Evolutionary conservation across 345 rosid genomes (phyloP).

Genomic region (Toxicodendron radicans): DNA sequence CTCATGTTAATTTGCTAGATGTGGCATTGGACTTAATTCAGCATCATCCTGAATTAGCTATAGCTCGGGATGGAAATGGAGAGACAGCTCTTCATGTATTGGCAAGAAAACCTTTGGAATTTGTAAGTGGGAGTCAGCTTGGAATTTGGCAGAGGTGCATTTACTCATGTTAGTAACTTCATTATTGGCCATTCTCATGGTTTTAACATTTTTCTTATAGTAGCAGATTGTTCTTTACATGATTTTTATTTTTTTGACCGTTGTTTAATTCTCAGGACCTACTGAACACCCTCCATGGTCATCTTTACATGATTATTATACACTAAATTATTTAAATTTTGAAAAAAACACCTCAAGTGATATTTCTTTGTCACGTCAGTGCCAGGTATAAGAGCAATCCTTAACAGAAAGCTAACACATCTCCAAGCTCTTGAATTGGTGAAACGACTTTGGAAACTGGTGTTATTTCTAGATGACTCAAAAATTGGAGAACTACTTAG

Average conservation of each 20-base stretch:
- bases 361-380: slow-evolving; percentile 25
- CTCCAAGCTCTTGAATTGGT: slow-evolving; percentile 35
- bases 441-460: slow-evolving; percentile 32
- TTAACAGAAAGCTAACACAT: slow-evolving; percentile 25
- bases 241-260: too few relatives aligned
- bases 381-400: slow-evolving; percentile 28
- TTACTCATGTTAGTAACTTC: slow-evolving; percentile 30
- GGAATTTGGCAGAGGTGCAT: slow-evolving; percentile 22
- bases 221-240: slow-evolving; percentile 30
- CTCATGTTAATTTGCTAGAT: slow-evolving; percentile 22
- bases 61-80: slow-evolving; percentile 22
- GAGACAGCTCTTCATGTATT: slow-evolving; percentile 24
- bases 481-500: slow-evolving; percentile 24
- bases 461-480: slow-evolving; percentile 33
- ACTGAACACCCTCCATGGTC: too few relatives aligned
- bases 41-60: slow-evolving; percentile 36
- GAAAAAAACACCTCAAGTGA: background rate
- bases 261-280: too few relatives aligned
- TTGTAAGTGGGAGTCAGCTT: background rate
- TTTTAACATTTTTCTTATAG: slow-evolving; percentile 27
- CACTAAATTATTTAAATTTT: too few relatives aligned
- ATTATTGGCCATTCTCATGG: slow-evolving; percentile 5
- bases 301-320: background rate
- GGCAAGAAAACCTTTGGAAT: slow-evolving; percentile 22
- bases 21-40: slow-evolving; percentile 35